A percentile compares a stretch with the other conserved stretches of the same genome.
Evolutionary conservation across 805 yeast genomes (phyloP).

Genomic region (Candida maris): DNA sequence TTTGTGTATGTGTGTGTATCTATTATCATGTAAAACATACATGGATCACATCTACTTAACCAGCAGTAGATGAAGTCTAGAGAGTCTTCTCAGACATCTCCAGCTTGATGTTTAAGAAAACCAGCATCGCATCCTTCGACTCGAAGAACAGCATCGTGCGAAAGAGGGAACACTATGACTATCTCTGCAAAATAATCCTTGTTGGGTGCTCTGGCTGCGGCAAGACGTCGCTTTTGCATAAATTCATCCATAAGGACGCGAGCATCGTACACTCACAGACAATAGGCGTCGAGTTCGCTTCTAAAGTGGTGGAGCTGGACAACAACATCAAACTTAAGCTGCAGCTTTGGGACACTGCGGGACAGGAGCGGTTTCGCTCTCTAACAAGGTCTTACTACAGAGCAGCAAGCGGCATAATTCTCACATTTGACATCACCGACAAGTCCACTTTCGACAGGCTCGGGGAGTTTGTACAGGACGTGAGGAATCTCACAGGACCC

Average conservation of each 20-base stretch:
- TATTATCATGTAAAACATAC: too few relatives aligned
- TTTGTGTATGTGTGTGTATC: too few relatives aligned
- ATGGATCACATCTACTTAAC: too few relatives aligned
- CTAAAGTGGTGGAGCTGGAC: slow-evolving; percentile 27
- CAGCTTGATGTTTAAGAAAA: slow-evolving; percentile 11
- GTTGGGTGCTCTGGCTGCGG: slow-evolving; percentile 16
- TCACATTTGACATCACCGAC: slow-evolving; percentile 33
- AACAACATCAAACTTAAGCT: slow-evolving; percentile 23
- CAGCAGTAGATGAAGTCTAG: too few relatives aligned
- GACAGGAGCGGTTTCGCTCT: slow-evolving; percentile 31
- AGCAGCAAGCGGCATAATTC: slow-evolving; percentile 35
- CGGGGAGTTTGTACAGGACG: slow-evolving; percentile 31
- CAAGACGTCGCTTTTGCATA: slow-evolving; percentile 34
- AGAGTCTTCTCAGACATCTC: neutral
- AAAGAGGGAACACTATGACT: slow-evolving; percentile 30
- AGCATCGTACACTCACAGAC: slow-evolving; percentile 31
- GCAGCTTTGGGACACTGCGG: slow-evolving; percentile 26
- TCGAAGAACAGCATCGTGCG: slow-evolving; percentile 16
- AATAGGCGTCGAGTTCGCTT: slow-evolving; percentile 39
- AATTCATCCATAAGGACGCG: slow-evolving; percentile 31
- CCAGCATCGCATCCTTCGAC: slow-evolving; percentile 19
- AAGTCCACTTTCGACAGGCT: slow-evolving; percentile 25
- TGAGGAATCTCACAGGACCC: slow-evolving; percentile 25
- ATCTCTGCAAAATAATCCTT: slow-evolving; percentile 29
- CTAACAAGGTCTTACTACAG: slow-evolving; percentile 37